phyloP scores from a whole-genome alignment of 139 green algal species.

The Gonium pectorale region DNA sequence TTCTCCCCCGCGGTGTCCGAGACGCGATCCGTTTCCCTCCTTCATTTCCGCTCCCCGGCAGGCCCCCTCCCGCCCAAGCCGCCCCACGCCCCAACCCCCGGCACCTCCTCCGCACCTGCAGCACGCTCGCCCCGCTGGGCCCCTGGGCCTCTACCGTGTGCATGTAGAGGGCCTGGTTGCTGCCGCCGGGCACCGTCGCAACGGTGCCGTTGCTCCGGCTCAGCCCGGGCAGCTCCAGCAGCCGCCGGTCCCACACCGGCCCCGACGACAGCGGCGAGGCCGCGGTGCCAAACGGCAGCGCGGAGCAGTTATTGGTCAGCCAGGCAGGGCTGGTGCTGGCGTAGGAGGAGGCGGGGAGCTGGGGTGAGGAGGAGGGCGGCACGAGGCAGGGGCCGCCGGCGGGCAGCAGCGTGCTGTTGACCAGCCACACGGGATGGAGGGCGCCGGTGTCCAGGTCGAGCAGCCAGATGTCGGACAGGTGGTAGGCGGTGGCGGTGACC shows the following conservation, averaged over 20 bases:
- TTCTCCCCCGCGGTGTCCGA: too few relatives aligned
- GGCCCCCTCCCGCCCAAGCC: too few relatives aligned
- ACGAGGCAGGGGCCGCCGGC: background rate
- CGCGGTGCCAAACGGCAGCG: background rate
- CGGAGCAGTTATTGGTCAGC: too few relatives aligned
- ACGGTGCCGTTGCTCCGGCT: background rate
- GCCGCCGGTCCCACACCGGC: conserved; percentile 28
- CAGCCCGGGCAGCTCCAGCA: background rate
- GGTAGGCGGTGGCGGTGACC: conserved; percentile 1
- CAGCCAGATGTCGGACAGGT: conserved; percentile 39
- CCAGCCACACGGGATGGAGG: background rate
- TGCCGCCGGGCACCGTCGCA: background rate
- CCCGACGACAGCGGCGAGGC: background rate
- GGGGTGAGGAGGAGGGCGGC: background rate
- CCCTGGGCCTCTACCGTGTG: conserved; percentile 2
- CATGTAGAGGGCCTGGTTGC: background rate
- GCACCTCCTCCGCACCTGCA: too few relatives aligned
- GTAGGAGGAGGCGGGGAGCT: background rate
- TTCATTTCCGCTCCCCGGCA: too few relatives aligned
- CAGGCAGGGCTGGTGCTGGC: background rate
- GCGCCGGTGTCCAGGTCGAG: conserved; percentile 4
- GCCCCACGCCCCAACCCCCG: too few relatives aligned
- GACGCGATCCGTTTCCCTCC: too few relatives aligned
- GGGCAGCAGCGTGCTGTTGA: background rate
- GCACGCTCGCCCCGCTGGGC: too few relatives aligned